These are phyloP conservation scores for Pythium scleroteichum DNA, from an alignment of 352 stramenopile genomes.

Conservation along the genomic window DNA sequence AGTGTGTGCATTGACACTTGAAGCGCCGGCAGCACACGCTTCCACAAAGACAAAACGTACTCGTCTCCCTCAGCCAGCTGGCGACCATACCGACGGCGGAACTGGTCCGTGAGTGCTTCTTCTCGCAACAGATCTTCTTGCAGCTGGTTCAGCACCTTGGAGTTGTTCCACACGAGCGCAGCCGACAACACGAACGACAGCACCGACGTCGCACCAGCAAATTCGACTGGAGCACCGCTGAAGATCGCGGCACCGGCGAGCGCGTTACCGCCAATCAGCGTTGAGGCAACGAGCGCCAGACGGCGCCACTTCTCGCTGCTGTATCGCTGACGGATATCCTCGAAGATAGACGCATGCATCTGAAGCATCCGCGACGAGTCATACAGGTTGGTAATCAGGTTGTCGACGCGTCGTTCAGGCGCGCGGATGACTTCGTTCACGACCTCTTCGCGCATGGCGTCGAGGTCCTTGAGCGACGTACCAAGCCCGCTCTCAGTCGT, in stretches of 20 bases:
- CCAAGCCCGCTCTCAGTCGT: constrained; percentile 60
- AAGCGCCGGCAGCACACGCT: constrained; percentile 83
- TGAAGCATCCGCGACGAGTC: constrained; percentile 90
- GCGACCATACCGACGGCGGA: constrained; percentile 92
- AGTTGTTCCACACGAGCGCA: constrained; percentile 91
- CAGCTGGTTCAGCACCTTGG: constrained; percentile 80
- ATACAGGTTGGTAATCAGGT: constrained; percentile 99
- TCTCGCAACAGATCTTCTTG: constrained; percentile 86
- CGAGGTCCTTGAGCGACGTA: constrained; percentile 92
- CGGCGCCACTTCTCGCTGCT: constrained; percentile 81
- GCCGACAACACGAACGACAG: constrained; percentile 75
- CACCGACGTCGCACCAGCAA: constrained; percentile 79
- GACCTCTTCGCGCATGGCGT: constrained; percentile 96
- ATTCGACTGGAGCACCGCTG: constrained; percentile 76
- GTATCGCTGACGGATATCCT: constrained; percentile 79
- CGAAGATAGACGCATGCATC: constrained; percentile 93
- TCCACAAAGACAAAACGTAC: constrained; percentile 95
- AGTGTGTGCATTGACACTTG: constrained; percentile 87
- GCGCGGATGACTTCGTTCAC: constrained; percentile 97
- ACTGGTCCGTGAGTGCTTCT: constrained; percentile 90
- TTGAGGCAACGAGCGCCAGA: constrained; percentile 58
- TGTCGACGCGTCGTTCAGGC: constrained; percentile 97
- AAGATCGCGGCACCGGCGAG: constrained; percentile 78
- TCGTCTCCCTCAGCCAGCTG: constrained; percentile 98
- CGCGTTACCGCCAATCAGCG: constrained; percentile 71